phyloP scores from a whole-genome alignment of 129 eudicot genomes.

The Centaurea solstitialis region DNA sequence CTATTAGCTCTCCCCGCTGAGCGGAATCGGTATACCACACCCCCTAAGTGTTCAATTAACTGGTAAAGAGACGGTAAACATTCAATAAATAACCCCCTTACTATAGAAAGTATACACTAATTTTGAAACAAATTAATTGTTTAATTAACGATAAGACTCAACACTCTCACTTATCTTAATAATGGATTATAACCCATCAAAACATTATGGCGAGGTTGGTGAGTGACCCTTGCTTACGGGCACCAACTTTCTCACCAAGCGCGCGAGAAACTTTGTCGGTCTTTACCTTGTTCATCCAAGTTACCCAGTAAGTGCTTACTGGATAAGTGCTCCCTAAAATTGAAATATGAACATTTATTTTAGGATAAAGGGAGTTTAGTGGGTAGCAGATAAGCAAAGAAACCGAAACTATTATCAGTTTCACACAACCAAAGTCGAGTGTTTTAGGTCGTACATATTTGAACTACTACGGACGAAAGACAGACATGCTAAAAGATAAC shows the following conservation, averaged over 20 bases:
- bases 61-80: background rate
- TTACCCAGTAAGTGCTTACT: too few species aligned
- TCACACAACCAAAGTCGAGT: constrained; percentile 6
- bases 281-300: too few species aligned
- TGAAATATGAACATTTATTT: background rate
- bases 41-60: background rate
- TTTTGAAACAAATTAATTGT: background rate
- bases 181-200: too few species aligned
- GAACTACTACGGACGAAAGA: background rate
- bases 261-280: too few species aligned
- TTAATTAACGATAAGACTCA: too few species aligned
- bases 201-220: too few species aligned
- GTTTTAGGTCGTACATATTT: background rate
- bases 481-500: background rate
- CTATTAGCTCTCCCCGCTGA: too few species aligned
- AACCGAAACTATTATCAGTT: background rate
- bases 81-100: background rate
- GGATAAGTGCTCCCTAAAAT: background rate
- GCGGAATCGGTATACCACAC: too few species aligned
- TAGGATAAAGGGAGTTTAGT: background rate
- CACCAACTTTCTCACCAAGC: too few species aligned
- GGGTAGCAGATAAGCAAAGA: background rate
- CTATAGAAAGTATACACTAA: background rate
- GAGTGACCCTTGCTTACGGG: too few species aligned
- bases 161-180: too few species aligned